These are phyloP conservation scores for Schizosaccharomyces octosporus DNA, from an alignment of 805 yeast genomes.

Conservation along the genomic window DNA sequence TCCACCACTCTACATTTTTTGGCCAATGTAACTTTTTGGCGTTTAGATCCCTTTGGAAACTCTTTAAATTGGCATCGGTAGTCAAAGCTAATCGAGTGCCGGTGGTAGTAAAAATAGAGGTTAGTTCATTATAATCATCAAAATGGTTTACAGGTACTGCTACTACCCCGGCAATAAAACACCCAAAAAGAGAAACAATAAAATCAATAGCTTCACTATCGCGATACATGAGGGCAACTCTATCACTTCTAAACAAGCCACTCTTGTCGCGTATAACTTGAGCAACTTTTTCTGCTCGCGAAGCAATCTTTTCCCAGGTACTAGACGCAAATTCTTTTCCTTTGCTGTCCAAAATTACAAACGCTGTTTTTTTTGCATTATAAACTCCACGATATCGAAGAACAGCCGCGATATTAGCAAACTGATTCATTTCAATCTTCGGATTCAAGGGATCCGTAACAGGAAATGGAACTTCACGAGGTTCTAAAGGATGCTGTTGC, in stretches of 20 bases:
- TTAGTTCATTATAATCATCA: constrained; percentile 38
- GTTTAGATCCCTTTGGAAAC: constrained; percentile 36
- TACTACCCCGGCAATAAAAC: constrained; percentile 77
- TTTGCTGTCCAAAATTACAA: constrained; percentile 43
- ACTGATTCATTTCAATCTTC: constrained; percentile 9
- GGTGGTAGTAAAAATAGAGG: constrained; percentile 45
- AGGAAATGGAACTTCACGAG: constrained; percentile 1
- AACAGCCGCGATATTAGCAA: constrained; percentile 44
- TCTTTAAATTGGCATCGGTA: constrained; percentile 56
- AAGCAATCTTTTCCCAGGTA: constrained; percentile 72
- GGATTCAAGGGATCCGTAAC: background rate
- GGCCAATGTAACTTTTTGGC: constrained; percentile 40
- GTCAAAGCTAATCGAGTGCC: constrained; percentile 56
- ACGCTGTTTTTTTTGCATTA: constrained; percentile 43
- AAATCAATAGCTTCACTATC: constrained; percentile 69
- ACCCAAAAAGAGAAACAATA: constrained; percentile 65
- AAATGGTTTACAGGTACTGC: constrained; percentile 73
- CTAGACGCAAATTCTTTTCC: constrained; percentile 61
- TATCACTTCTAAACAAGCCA: constrained; percentile 52
- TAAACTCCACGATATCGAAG: constrained; percentile 46
- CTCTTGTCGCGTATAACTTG: constrained; percentile 53
- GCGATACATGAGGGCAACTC: constrained; percentile 64
- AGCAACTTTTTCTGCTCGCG: constrained; percentile 69
- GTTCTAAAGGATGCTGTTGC: constrained; percentile 2
- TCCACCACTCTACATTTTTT: constrained; percentile 46